Conservation (phyloP, 2,329 filamentous ascomycete species). For the Trichoderma hamatum region DNA sequence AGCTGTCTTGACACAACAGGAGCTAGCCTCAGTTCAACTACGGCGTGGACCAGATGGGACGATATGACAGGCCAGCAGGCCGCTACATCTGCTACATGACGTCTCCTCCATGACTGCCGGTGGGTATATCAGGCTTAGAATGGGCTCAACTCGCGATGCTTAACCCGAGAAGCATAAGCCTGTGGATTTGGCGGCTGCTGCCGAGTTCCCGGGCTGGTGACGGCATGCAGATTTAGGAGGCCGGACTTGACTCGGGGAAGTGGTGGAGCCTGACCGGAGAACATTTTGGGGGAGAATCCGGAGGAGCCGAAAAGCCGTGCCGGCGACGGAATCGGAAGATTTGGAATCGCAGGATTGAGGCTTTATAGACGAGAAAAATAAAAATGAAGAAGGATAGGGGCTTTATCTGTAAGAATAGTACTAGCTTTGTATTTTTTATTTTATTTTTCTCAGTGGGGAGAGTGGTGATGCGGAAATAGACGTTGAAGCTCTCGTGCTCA, state of each 20-base stretch:
- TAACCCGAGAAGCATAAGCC: neutral
- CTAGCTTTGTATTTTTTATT: neutral
- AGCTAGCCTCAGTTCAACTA: neutral
- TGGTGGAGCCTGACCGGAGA: neutral
- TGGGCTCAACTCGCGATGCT: neutral
- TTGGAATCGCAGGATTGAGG: neutral
- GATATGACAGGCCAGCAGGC: neutral
- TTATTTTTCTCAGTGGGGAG: neutral
- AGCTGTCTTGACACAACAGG: neutral
- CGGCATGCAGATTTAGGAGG: neutral
- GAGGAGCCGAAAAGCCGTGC: conserved; percentile 1
- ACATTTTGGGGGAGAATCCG: neutral
- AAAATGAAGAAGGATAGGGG: neutral
- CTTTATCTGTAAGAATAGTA: neutral
- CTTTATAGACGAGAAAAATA: neutral
- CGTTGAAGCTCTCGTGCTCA: too few species aligned
- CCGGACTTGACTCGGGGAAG: conserved; percentile 20
- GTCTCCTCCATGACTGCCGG: neutral
- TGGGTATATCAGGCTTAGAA: neutral
- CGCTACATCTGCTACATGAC: neutral
- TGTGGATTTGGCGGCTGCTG: neutral
- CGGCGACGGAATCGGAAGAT: neutral
- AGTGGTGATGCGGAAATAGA: neutral
- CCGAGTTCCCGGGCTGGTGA: neutral
- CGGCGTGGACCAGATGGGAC: neutral